Conservation (phyloP, 345 rosid species). For the Eutrema yunnanense region DNA sequence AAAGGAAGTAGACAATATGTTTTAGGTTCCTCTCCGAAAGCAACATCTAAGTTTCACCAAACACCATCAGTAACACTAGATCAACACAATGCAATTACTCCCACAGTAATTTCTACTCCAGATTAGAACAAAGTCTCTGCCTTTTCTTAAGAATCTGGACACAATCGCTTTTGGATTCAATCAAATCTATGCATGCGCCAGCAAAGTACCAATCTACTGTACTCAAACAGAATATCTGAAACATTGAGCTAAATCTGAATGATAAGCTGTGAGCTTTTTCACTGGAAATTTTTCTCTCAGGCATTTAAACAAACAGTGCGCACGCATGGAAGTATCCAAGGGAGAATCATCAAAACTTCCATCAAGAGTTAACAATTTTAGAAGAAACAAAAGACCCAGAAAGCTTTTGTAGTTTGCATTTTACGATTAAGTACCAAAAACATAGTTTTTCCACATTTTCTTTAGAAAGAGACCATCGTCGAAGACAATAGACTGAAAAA, state of each 20-base stretch:
- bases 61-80: background rate
- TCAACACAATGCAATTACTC: background rate
- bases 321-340: background rate
- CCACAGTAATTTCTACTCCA: background rate
- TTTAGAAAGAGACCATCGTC: background rate
- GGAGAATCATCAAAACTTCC: background rate
- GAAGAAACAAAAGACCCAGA: background rate
- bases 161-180: background rate
- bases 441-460: background rate
- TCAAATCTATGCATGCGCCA: conserved; percentile 10
- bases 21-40: background rate
- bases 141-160: background rate
- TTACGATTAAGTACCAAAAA: background rate
- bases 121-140: background rate
- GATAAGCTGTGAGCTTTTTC: background rate
- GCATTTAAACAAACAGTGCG: conserved; percentile 7
- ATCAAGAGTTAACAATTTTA: background rate
- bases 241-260: background rate
- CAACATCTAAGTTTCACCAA: background rate
- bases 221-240: background rate
- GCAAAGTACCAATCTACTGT: background rate
- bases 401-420: background rate
- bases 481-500: background rate
- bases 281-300: background rate
- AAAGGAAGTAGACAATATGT: background rate